Percentiles rank a stretch among this genome's conserved stretches.
Conservation (phyloP, 1,284 basidiomycete species). For the Heterobasidion irregulare region DNA sequence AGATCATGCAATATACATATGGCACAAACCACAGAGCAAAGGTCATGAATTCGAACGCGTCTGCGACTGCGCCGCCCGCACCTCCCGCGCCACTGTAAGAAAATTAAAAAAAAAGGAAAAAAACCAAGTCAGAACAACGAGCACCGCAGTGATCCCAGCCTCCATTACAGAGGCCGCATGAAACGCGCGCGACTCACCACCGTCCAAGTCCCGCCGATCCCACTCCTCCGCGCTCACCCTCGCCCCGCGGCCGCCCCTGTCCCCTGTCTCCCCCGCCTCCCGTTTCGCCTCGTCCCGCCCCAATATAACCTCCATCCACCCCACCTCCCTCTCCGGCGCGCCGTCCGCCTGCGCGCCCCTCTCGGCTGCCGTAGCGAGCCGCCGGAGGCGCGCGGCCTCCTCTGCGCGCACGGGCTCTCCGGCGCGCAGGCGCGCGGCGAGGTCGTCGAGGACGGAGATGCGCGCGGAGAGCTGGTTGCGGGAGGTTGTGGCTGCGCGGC, state of each 20-base stretch:
- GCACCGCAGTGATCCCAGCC: too few relatives aligned
- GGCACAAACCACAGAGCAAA: too few relatives aligned
- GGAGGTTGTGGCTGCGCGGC: constrained; percentile 38
- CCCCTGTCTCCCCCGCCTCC: constrained; percentile 6
- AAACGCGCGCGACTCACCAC: constrained; percentile 12
- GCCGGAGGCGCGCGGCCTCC: constrained; percentile 32
- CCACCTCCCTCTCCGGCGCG: constrained; percentile 14
- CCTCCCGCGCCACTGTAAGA: too few relatives aligned
- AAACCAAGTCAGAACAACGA: too few relatives aligned
- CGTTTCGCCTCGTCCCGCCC: constrained; percentile 15
- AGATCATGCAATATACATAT: too few relatives aligned
- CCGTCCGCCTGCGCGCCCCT: constrained; percentile 6
- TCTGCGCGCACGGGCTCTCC: constrained; percentile 34
- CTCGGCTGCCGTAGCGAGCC: constrained; percentile 27
- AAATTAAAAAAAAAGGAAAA: too few relatives aligned
- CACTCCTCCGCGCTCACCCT: constrained; percentile 17
- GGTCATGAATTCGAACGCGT: too few relatives aligned
- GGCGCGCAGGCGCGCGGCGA: constrained; percentile 36
- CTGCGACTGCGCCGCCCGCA: too few relatives aligned
- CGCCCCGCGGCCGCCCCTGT: too few relatives aligned
- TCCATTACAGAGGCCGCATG: too few relatives aligned
- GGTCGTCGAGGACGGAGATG: constrained; percentile 50
- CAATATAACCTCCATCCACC: constrained; percentile 25
- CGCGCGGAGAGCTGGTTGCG: constrained; percentile 41
- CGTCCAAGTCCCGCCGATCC: constrained; percentile 22